Percentiles rank a stretch among this genome's conserved stretches.
phyloP scores from a whole-genome alignment of 257 asterid genomes.

The Penstemon newberryi region DNA sequence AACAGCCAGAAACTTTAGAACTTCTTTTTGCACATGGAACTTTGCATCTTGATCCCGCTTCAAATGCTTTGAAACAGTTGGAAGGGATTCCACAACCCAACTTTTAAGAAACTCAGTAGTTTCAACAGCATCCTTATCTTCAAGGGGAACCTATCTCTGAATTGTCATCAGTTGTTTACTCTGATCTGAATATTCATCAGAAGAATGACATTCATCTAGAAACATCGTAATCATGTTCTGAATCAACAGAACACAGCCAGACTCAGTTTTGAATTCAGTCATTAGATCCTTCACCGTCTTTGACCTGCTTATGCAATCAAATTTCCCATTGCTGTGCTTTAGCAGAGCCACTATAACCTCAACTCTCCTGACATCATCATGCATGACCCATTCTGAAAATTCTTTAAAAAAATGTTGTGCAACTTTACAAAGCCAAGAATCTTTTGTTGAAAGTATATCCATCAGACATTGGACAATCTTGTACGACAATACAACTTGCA shows the following conservation, averaged over 20 bases:
- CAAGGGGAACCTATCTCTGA: constrained; percentile 82
- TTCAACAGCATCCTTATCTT: constrained; percentile 69
- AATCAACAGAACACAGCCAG: constrained; percentile 72
- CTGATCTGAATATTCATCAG: constrained; percentile 97
- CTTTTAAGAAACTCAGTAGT: constrained; percentile 65
- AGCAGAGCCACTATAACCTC: constrained; percentile 86
- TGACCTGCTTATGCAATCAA: constrained; percentile 75
- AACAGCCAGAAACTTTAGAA: constrained; percentile 83
- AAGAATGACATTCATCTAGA: constrained; percentile 73
- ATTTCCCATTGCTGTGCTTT: constrained; percentile 84
- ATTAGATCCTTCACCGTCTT: constrained; percentile 75
- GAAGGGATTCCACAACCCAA: constrained; percentile 88
- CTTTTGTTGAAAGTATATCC: constrained; percentile 80
- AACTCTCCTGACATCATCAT: constrained; percentile 73
- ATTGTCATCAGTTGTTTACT: constrained; percentile 94
- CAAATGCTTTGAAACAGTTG: constrained; percentile 59
- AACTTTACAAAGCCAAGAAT: constrained; percentile 89
- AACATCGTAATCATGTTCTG: constrained; percentile 72
- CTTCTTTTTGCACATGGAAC: constrained; percentile 76
- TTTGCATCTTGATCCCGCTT: constrained; percentile 69
- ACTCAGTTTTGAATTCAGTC: constrained; percentile 73
- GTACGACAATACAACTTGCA: constrained; percentile 56
- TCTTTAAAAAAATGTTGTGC: constrained; percentile 76
- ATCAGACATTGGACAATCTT: constrained; percentile 83
- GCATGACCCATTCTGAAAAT: constrained; percentile 69